These are phyloP conservation scores for Mrakia blollopis DNA, from an alignment of 768 basidiomycete species.

Conservation along the genomic window DNA sequence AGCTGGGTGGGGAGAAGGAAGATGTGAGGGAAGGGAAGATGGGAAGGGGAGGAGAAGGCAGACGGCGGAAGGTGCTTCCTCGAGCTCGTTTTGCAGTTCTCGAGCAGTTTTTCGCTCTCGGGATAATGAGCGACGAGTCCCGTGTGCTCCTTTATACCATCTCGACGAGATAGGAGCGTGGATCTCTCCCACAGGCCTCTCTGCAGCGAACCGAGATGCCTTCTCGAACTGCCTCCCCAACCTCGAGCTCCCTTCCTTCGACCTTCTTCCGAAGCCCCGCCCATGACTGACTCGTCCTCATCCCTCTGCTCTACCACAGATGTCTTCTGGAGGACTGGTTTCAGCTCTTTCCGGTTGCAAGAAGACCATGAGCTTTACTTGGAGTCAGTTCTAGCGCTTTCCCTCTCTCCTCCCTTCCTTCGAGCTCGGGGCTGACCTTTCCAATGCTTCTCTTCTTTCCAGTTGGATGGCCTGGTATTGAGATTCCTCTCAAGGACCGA, in stretches of 20 bases:
- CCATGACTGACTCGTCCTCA: background rate
- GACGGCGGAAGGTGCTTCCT: background rate
- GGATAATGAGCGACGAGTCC: background rate
- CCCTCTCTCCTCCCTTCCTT: slow-evolving; percentile 43
- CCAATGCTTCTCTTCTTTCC: background rate
- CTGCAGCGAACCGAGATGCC: background rate
- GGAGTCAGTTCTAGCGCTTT: slow-evolving; percentile 76
- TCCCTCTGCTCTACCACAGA: slow-evolving; percentile 52
- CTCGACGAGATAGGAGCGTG: too few relatives aligned
- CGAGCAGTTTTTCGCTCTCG: background rate
- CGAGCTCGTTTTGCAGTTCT: background rate
- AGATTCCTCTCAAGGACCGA: slow-evolving; percentile 90
- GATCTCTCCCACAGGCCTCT: background rate
- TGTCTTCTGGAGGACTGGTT: slow-evolving; percentile 97
- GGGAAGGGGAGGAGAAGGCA: background rate
- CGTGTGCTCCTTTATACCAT: background rate
- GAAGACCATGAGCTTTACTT: slow-evolving; percentile 94
- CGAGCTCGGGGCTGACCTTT: slow-evolving; percentile 6
- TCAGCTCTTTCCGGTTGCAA: slow-evolving; percentile 96
- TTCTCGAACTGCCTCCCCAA: background rate
- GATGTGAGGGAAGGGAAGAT: background rate
- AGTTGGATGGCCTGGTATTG: slow-evolving; percentile 53
- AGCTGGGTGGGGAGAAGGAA: background rate
- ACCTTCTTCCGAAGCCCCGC: background rate
- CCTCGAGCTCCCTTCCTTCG: background rate